phyloP scores from a whole-genome alignment of 2,329 filamentous ascomycete genomes.

The Colletotrichum tropicicola region DNA sequence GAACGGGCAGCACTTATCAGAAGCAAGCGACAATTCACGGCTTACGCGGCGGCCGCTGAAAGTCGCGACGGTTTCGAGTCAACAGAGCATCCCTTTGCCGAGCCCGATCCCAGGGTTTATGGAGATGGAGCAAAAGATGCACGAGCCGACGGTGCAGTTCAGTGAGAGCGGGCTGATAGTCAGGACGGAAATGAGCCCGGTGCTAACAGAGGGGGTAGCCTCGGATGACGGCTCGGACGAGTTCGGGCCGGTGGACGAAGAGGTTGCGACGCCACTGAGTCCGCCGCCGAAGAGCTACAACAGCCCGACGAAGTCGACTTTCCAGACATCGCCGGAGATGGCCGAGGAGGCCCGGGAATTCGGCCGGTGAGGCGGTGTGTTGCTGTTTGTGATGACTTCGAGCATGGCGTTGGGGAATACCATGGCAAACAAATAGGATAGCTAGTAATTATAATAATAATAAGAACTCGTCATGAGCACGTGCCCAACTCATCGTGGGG shows the following conservation, averaged over 20 bases:
- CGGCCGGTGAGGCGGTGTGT: no score
- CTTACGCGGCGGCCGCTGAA: background rate
- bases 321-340: background rate
- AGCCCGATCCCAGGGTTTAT: background rate
- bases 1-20: background rate
- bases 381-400: background rate
- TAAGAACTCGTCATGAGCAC: no score
- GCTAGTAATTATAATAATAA: no score
- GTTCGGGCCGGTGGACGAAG: background rate
- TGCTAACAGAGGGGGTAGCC: constrained; percentile 4
- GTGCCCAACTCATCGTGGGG: no score
- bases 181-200: background rate
- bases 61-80: constrained; percentile 1
- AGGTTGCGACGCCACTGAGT: constrained; percentile 20
- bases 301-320: background rate
- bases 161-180: background rate
- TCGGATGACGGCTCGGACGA: constrained; percentile 16
- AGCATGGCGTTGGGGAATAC: background rate
- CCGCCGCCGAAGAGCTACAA: constrained; percentile 15
- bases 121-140: background rate
- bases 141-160: background rate
- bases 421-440: background rate
- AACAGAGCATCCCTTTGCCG: constrained; percentile 1
- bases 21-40: background rate
- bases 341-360: background rate